phyloP scores from a whole-genome alignment of 495 filamentous ascomycete genomes.

The Daldinia childiae region DNA sequence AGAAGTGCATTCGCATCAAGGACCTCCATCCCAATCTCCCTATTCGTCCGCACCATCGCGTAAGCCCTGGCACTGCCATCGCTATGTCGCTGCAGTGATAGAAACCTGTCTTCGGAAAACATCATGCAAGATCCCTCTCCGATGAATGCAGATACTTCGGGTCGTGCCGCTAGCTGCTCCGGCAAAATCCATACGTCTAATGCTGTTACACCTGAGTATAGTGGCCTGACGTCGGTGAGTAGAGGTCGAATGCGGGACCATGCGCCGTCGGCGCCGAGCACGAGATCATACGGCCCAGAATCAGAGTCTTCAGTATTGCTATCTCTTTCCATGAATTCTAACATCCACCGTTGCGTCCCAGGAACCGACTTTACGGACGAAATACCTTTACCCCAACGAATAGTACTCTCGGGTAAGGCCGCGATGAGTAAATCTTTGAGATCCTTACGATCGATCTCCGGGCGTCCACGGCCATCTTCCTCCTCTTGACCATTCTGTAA shows the following conservation, averaged over 20 bases:
- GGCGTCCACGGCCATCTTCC: conserved; percentile 50
- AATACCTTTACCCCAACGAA: conserved; percentile 60
- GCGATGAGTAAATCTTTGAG: conserved; percentile 55
- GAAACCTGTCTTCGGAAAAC: conserved; percentile 50
- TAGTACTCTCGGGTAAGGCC: conserved; percentile 48
- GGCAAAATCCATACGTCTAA: conserved; percentile 51
- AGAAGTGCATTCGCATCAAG: conserved; percentile 42
- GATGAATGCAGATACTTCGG: conserved; percentile 48
- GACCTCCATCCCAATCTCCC: conserved; percentile 20
- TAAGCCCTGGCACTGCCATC: conserved; percentile 56
- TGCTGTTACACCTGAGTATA: conserved; percentile 58
- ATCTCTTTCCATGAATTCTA: conserved; percentile 50
- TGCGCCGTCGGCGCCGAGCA: conserved; percentile 71
- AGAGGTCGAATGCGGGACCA: conserved; percentile 64
- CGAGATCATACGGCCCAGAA: conserved; percentile 56
- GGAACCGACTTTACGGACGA: conserved; percentile 21
- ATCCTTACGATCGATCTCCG: conserved; percentile 59
- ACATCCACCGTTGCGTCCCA: conserved; percentile 39
- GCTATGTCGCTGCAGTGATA: conserved; percentile 57
- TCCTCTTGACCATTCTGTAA: background rate
- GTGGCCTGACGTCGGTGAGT: conserved; percentile 58
- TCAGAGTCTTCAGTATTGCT: conserved; percentile 15
- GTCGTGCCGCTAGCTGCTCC: conserved; percentile 44
- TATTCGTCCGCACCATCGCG: conserved; percentile 46
- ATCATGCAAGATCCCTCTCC: conserved; percentile 58